Evolutionary conservation across 2,329 filamentous ascomycete species (phyloP).

Genomic region (Microdochium bolleyi): DNA sequence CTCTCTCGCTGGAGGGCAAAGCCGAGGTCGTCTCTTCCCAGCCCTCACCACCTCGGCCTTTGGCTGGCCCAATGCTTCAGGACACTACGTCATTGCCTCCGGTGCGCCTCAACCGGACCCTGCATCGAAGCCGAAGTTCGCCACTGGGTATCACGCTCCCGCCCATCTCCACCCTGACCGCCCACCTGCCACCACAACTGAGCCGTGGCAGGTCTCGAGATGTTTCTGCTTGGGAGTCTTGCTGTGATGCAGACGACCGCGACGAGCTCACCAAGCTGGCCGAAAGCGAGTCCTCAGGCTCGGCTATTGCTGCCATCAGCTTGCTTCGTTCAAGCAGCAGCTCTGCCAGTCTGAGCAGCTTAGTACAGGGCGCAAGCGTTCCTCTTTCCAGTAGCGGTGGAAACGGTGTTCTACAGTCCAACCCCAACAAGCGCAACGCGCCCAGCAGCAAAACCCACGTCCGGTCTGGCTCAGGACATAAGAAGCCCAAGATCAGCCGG

Average conservation of each 20-base stretch:
- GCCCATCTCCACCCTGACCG: constrained; percentile 44
- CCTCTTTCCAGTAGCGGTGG: constrained; percentile 10
- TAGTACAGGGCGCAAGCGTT: constrained; percentile 28
- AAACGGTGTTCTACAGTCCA: constrained; percentile 36
- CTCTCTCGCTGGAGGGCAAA: constrained; percentile 80
- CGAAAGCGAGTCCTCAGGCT: constrained; percentile 72
- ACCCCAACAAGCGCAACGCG: constrained; percentile 59
- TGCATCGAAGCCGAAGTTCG: constrained; percentile 67
- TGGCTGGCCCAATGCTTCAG: constrained; percentile 17
- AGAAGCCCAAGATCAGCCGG: constrained; percentile 56
- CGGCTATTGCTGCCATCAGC: constrained; percentile 73
- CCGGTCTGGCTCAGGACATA: constrained; percentile 25
- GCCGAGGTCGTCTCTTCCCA: constrained; percentile 74
- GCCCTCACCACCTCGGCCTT: constrained; percentile 59
- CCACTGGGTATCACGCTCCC: constrained; percentile 50
- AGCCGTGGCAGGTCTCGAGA: constrained; percentile 73
- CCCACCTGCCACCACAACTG: constrained; percentile 44
- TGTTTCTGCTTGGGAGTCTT: constrained; percentile 85
- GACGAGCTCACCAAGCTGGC: constrained; percentile 76
- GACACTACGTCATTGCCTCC: constrained; percentile 40
- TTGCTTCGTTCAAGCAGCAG: constrained; percentile 66
- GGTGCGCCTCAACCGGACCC: constrained; percentile 38
- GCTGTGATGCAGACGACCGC: constrained; percentile 71
- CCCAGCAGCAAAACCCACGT: constrained; percentile 16
- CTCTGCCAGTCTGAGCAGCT: constrained; percentile 27